Percentiles rank a stretch among this genome's conserved stretches.
phyloP scores from a whole-genome alignment of 176 grass and related monocot species.

The Chrysopogon serrulatus region DNA sequence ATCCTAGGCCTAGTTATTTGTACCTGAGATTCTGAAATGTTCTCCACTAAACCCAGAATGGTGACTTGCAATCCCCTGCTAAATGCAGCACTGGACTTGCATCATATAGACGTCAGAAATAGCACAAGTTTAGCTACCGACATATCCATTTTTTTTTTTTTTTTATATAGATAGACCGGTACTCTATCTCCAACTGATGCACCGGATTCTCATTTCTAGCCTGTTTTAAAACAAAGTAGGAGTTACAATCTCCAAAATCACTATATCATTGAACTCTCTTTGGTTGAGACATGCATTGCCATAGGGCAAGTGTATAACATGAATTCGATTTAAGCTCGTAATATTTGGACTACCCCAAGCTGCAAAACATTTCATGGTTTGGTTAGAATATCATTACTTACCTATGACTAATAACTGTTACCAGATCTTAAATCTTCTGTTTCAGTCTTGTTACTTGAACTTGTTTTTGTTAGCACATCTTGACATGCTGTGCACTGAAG shows the following conservation, averaged over 20 bases:
- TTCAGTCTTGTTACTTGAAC: constrained; percentile 5
- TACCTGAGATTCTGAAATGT: not conserved
- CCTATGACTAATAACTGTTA: not conserved
- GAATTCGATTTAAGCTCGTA: not conserved
- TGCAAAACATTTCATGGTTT: not conserved
- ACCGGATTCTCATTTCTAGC: not conserved
- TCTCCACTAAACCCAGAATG: not conserved
- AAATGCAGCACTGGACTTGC: not conserved
- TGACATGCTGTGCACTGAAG: not conserved
- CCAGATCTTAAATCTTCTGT: not conserved
- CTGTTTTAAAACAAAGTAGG: not conserved
- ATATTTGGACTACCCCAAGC: not conserved
- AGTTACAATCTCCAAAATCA: constrained; percentile 2
- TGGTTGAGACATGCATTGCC: not conserved
- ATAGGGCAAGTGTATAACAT: not conserved
- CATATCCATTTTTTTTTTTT: not conserved
- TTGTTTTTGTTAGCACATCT: not conserved
- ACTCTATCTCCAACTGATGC: not conserved
- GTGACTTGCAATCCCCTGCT: not conserved
- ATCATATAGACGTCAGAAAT: not conserved
- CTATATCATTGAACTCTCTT: not conserved
- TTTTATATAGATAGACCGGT: not conserved
- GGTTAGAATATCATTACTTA: not conserved
- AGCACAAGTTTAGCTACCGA: not conserved
- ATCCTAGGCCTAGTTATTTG: not conserved